Evolutionary conservation across 1,284 basidiomycete genomes (phyloP).

Genomic region (Cystobasidium slooffiae): DNA sequence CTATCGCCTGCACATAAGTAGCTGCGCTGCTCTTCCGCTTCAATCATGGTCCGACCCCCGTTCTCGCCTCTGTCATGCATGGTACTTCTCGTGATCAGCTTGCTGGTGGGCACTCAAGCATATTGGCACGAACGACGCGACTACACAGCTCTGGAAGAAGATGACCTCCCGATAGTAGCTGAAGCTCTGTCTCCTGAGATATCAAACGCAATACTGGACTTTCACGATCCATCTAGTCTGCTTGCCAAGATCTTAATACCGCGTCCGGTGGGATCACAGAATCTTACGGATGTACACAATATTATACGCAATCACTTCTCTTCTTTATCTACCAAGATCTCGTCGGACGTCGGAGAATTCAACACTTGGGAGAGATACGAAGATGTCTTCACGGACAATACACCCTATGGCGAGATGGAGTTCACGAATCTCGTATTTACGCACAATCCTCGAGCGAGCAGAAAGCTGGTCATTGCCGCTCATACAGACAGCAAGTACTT

Average conservation of each 20-base stretch:
- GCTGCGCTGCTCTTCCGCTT: not conserved
- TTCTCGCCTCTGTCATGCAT: not conserved
- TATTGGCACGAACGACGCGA: constrained; percentile 34
- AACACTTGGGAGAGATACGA: constrained; percentile 48
- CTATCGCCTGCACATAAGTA: not conserved
- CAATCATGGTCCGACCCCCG: constrained; percentile 4
- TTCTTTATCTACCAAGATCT: constrained; percentile 38
- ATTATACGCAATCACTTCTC: constrained; percentile 46
- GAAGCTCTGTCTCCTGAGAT: constrained; percentile 13
- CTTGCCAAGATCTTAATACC: constrained; percentile 50
- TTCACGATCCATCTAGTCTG: constrained; percentile 38
- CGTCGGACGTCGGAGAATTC: not conserved
- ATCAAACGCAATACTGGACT: constrained; percentile 47
- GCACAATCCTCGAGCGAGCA: constrained; percentile 80
- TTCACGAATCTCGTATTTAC: constrained; percentile 96
- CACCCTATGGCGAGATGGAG: constrained; percentile 77
- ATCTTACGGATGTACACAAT: constrained; percentile 48
- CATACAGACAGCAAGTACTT: constrained; percentile 98
- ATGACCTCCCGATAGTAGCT: constrained; percentile 40
- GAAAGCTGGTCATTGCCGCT: constrained; percentile 84
- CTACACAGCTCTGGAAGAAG: constrained; percentile 43
- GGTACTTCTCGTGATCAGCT: constrained; percentile 13
- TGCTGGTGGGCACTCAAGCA: constrained; percentile 11
- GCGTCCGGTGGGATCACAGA: constrained; percentile 47
- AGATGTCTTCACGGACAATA: constrained; percentile 76